Base-by-base conservation (phyloP, 176 grass and related monocot genomes). In the Aegilops umbellulata region DNA sequence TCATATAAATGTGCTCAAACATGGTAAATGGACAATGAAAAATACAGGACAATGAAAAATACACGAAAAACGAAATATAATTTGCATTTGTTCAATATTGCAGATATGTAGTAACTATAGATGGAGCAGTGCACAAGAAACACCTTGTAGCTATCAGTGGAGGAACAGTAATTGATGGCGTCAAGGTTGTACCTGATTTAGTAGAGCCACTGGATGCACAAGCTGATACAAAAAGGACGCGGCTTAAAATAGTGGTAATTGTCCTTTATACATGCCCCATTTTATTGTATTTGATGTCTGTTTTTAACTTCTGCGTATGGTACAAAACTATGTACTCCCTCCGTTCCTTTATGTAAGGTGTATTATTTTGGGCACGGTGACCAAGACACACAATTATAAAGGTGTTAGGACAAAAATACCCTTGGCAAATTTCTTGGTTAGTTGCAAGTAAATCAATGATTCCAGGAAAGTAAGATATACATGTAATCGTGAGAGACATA, bases 31-130 rank as follows among this genome's bases (percentile, higher is more conserved):
- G 32, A 17, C 25, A 80, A 80, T 58, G 58, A 58, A 42, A 22
- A 53, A 27, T 57, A 10, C 17, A 10, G 82, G 32, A 17, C 25
- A 80, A 80, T 58, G 58, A 58, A 42, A 22, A 53, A 27, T 57
- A 10, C 17, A 10, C 1, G 30, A 73, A 83, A 83, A 1, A 17
- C 14, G 42, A 57, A 41, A 79, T 55, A 30, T 86, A 29, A 69
- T 36, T 69, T 86, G 10, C 68, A n/a, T 60, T 84, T 81, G 23
- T 91, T 69, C 4, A 4, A 62, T 80, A 13, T 79, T 90, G 81
- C 90, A 98, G 97, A 89, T 98, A 98, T 90, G 90, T 98, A 46
- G 94, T 88, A 85, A 92, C 92, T 42, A 88, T 96, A 85, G 75
- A 92, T 88, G 97, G 90, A 80, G 74, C 74, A 15, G 84, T 96